Evolutionary conservation across 2,329 filamentous ascomycete species (phyloP).

Genomic region (Cordyceps cicadae): DNA sequence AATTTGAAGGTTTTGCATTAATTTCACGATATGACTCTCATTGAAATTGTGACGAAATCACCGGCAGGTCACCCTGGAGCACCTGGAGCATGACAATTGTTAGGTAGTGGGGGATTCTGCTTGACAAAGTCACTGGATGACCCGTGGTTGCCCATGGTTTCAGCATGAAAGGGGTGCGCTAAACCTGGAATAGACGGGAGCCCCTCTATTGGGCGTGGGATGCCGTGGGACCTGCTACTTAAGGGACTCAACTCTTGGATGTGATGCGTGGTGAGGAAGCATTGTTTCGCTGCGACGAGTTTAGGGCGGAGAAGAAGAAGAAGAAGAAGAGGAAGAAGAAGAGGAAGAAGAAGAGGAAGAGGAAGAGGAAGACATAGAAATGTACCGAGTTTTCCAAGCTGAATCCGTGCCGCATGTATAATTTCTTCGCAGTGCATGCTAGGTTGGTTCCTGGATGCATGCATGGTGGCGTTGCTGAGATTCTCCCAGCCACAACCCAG

Average conservation of each 20-base stretch:
- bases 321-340: too few relatives aligned
- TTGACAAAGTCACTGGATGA: not conserved
- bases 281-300: too few relatives aligned
- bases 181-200: not conserved
- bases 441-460: not conserved
- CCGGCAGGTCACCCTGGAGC: not conserved
- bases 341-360: too few relatives aligned
- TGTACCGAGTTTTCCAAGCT: too few relatives aligned
- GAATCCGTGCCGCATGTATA: too few relatives aligned
- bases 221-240: not conserved
- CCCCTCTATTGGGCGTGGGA: not conserved
- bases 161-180: not conserved
- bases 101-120: not conserved
- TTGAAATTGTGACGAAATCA: not conserved
- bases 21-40: not conserved
- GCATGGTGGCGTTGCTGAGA: too few relatives aligned
- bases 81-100: not conserved
- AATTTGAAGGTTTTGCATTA: not conserved
- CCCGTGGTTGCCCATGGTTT: constrained; percentile 7
- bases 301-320: too few relatives aligned
- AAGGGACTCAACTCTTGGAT: too few relatives aligned
- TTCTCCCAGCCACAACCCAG: not conserved
- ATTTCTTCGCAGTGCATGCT: not conserved
- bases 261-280: too few relatives aligned
- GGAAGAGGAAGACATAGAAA: too few relatives aligned